Percentiles rank a stretch among this genome's conserved stretches.
These are phyloP conservation scores for Cetradonia linearis DNA, from an alignment of 495 filamentous ascomycete genomes.

Conservation along the genomic window DNA sequence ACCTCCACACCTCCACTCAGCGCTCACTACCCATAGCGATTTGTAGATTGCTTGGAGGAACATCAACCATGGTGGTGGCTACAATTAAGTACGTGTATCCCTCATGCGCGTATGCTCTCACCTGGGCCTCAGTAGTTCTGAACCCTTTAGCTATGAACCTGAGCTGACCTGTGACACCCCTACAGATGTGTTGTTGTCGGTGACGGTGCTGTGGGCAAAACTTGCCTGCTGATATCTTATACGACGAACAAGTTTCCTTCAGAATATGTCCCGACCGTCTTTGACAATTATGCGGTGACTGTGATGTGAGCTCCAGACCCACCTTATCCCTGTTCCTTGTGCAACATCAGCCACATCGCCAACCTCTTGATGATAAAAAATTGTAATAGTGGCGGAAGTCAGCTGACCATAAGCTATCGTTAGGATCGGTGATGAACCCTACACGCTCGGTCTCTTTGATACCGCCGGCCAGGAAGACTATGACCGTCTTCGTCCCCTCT, in stretches of 20 bases:
- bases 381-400: neutral
- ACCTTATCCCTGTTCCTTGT: neutral
- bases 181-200: slow-evolving; percentile 93
- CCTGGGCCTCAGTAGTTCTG: neutral
- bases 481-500: slow-evolving; percentile 88
- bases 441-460: slow-evolving; percentile 95
- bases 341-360: neutral
- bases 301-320: slow-evolving; percentile 68
- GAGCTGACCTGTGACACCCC: slow-evolving; percentile 3
- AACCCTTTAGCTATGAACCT: neutral
- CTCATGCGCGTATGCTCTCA: slow-evolving; percentile 12
- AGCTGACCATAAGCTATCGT: slow-evolving; percentile 24
- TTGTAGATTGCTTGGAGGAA: neutral
- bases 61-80: slow-evolving; percentile 61
- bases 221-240: slow-evolving; percentile 96
- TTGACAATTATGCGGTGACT: slow-evolving; percentile 99
- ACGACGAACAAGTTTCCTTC: slow-evolving; percentile 99
- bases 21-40: neutral
- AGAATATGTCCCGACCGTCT: slow-evolving; percentile 98
- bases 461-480: slow-evolving; percentile 99
- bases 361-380: neutral
- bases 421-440: slow-evolving; percentile 98
- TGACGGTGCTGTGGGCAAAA: slow-evolving; percentile 98
- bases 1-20: neutral
- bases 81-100: slow-evolving; percentile 63